A percentile compares a stretch with the other conserved stretches of the same genome.
These are phyloP conservation scores for Conticribra weissflogii DNA, from an alignment of 108 stramenopile species.

Conservation along the genomic window DNA sequence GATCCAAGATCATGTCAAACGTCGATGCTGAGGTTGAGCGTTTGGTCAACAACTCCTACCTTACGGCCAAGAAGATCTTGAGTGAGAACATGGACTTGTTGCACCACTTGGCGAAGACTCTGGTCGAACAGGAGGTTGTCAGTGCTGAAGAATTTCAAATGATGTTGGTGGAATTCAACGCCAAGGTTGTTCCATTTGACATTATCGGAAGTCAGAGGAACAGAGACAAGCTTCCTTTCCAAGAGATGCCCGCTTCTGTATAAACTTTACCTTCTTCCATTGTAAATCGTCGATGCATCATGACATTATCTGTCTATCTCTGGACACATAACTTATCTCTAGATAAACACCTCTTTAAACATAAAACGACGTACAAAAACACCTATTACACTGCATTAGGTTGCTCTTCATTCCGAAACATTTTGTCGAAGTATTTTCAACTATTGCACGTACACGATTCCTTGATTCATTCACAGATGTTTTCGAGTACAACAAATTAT, in stretches of 20 bases:
- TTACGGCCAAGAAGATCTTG: constrained; percentile 68
- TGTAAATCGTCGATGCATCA: no score
- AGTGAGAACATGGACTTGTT: constrained; percentile 56
- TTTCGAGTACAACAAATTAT: no score
- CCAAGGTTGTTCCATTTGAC: constrained; percentile 65
- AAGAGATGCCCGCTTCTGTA: constrained; percentile 58
- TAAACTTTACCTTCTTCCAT: no score
- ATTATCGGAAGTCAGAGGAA: constrained; percentile 75
- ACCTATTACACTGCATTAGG: no score
- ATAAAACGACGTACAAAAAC: no score
- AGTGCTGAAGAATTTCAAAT: constrained; percentile 70
- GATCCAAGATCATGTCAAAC: constrained; percentile 55
- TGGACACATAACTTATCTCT: no score
- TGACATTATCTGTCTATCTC: no score
- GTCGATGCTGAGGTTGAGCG: constrained; percentile 75
- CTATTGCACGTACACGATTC: no score
- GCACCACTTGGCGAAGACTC: constrained; percentile 54
- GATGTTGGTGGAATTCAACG: constrained; percentile 63
- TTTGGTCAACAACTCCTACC: constrained; percentile 70
- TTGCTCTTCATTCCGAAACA: no score
- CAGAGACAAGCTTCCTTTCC: constrained; percentile 86
- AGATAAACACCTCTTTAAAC: no score
- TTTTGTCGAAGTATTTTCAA: no score
- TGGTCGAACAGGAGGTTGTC: constrained; percentile 73
- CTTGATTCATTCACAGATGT: no score